Percentiles rank a stretch among this genome's conserved stretches.
Conservation (phyloP, 331 rosid species). For the Rhamnella rubrinervis region DNA sequence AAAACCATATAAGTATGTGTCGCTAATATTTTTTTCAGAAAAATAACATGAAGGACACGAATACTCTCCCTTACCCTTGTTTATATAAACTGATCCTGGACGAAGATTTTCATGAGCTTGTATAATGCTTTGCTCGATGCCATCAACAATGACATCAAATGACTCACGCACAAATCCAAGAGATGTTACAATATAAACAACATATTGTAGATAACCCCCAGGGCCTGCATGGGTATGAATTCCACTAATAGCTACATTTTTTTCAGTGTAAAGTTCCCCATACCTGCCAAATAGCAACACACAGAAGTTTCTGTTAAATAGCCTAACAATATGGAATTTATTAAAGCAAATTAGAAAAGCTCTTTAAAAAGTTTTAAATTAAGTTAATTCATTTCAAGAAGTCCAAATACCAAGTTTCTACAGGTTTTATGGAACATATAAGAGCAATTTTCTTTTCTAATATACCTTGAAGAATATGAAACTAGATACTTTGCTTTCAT, state of each 20-base stretch:
- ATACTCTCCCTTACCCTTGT: slow-evolving; percentile 53
- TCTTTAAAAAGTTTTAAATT: neutral
- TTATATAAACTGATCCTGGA: slow-evolving; percentile 70
- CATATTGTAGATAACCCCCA: slow-evolving; percentile 92
- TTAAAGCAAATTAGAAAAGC: neutral
- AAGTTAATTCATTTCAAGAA: neutral
- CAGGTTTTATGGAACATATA: neutral
- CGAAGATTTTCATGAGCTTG: slow-evolving; percentile 84
- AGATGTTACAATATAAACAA: slow-evolving; percentile 77
- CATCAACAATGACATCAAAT: slow-evolving; percentile 80
- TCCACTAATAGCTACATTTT: slow-evolving; percentile 92
- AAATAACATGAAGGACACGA: neutral
- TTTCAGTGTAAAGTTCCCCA: slow-evolving; percentile 75
- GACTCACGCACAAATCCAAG: slow-evolving; percentile 91
- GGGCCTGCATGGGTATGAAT: slow-evolving; percentile 96
- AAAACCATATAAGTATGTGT: slow-evolving; percentile 7
- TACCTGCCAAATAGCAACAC: slow-evolving; percentile 52
- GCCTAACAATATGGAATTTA: neutral
- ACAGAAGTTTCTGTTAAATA: neutral
- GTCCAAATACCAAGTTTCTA: neutral
- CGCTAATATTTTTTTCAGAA: neutral
- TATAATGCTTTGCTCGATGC: slow-evolving; percentile 78
- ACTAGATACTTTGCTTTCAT: neutral
- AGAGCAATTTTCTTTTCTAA: neutral
- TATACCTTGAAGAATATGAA: neutral